A percentile compares a stretch with the other conserved stretches of the same genome.
Evolutionary conservation across 2,329 filamentous ascomycete genomes (phyloP).

Genomic region (Ascochyta clinopodiicola): DNA sequence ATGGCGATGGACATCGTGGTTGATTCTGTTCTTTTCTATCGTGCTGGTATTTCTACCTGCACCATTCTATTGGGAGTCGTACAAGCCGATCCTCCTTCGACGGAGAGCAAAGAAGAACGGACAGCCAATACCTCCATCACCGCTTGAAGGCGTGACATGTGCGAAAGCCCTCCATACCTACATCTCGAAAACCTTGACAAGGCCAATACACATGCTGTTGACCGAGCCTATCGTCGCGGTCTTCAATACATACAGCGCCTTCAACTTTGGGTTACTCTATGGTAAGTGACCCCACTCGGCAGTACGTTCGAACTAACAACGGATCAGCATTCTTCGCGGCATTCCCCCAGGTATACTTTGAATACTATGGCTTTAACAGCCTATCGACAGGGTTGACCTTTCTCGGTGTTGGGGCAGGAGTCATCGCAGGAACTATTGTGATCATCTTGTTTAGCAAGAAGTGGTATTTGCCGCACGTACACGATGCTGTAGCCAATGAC

Average conservation of each 20-base stretch:
- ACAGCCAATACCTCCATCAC: conserved; percentile 7
- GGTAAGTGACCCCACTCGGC: not conserved
- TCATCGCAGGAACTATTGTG: conserved; percentile 2
- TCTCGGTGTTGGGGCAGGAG: conserved; percentile 9
- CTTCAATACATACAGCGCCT: conserved; percentile 28
- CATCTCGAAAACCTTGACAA: conserved; percentile 48
- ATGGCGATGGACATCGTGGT: conserved; percentile 52
- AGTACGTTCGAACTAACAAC: not conserved
- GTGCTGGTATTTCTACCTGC: conserved; percentile 41
- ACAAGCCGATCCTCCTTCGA: conserved; percentile 56
- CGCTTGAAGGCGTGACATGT: conserved; percentile 13
- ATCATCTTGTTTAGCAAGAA: conserved; percentile 9
- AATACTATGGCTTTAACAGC: conserved; percentile 21
- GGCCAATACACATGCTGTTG: conserved; percentile 55
- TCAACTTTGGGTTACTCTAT: conserved; percentile 35
- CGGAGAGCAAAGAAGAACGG: conserved; percentile 35
- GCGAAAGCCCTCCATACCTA: conserved; percentile 9
- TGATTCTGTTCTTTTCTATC: conserved; percentile 49
- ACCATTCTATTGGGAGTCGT: conserved; percentile 59
- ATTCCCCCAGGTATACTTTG: conserved; percentile 30
- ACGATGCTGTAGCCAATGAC: conserved; percentile 1
- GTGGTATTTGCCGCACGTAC: conserved; percentile 7
- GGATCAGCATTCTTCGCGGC: conserved; percentile 29
- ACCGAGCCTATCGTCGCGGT: conserved; percentile 34
- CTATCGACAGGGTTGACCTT: conserved; percentile 14